Conservation (phyloP, 257 asterid genomes). For the Euphrasia confusa region DNA sequence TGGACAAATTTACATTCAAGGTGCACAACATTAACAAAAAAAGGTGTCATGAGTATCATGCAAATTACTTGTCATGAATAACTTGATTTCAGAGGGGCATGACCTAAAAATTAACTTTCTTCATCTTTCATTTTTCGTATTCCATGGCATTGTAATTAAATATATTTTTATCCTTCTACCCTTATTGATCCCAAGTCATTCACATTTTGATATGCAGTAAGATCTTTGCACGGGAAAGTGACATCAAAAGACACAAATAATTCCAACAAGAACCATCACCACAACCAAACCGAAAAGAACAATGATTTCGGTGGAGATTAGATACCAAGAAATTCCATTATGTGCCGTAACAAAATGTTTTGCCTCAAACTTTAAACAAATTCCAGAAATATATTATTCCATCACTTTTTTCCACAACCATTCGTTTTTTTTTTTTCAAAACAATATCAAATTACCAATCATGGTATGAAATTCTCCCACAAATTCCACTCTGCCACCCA, state of each 20-base stretch:
- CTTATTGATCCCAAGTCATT: neutral
- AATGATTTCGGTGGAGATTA: too few relatives aligned
- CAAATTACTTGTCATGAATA: neutral
- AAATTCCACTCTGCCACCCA: neutral
- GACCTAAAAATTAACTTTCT: too few relatives aligned
- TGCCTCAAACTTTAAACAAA: too few relatives aligned
- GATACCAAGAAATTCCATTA: too few relatives aligned
- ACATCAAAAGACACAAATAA: neutral
- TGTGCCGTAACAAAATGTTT: neutral
- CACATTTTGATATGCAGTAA: neutral
- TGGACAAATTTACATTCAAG: neutral
- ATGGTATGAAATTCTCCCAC: neutral
- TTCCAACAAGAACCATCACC: slow-evolving; percentile 1
- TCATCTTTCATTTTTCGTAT: neutral
- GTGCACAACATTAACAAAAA: too few relatives aligned
- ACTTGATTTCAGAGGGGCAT: too few relatives aligned
- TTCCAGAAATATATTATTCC: neutral
- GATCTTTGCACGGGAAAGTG: neutral
- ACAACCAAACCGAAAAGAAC: neutral
- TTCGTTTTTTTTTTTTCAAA: neutral
- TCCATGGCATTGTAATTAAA: neutral
- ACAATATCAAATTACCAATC: neutral
- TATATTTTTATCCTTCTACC: neutral
- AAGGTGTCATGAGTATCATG: neutral
- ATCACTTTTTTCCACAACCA: neutral